phyloP scores from a whole-genome alignment of 495 filamentous ascomycete genomes.

The Cercophora newfieldiana region DNA sequence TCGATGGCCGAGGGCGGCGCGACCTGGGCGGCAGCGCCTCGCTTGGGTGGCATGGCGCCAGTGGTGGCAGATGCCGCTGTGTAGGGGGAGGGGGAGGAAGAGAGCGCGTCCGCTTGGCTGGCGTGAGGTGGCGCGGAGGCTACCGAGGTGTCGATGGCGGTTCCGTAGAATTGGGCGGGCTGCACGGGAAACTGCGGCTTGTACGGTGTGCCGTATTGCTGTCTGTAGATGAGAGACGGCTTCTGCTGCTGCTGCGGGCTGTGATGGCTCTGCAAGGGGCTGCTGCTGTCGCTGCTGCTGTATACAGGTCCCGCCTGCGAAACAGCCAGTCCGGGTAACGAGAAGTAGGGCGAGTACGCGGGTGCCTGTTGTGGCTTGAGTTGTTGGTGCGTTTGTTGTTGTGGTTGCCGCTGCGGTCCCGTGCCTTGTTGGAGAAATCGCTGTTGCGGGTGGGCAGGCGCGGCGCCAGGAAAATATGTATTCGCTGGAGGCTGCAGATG shows the following conservation, averaged over 20 bases:
- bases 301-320: constrained; percentile 8
- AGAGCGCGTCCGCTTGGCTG: neutral
- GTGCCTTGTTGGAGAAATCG: constrained; percentile 6
- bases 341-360: constrained; percentile 5
- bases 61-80: neutral
- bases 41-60: constrained; percentile 47
- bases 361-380: neutral
- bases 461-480: constrained; percentile 26
- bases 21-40: constrained; percentile 33
- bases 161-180: constrained; percentile 6
- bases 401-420: constrained; percentile 26
- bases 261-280: neutral
- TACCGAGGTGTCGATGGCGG: constrained; percentile 9
- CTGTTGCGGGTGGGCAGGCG: constrained; percentile 12
- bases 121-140: neutral
- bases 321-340: neutral
- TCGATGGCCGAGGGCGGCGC: constrained; percentile 34
- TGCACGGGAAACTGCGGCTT: constrained; percentile 4
- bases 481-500: constrained; percentile 27
- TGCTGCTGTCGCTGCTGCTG: constrained; percentile 2
- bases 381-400: constrained; percentile 20
- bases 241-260: constrained; percentile 14
- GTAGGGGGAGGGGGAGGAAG: neutral
- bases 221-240: constrained; percentile 2
- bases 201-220: constrained; percentile 13